Percentiles rank a stretch among this genome's conserved stretches.
These are phyloP conservation scores for Myxozyma neotropica DNA, from an alignment of 805 yeast species.

Conservation along the genomic window DNA sequence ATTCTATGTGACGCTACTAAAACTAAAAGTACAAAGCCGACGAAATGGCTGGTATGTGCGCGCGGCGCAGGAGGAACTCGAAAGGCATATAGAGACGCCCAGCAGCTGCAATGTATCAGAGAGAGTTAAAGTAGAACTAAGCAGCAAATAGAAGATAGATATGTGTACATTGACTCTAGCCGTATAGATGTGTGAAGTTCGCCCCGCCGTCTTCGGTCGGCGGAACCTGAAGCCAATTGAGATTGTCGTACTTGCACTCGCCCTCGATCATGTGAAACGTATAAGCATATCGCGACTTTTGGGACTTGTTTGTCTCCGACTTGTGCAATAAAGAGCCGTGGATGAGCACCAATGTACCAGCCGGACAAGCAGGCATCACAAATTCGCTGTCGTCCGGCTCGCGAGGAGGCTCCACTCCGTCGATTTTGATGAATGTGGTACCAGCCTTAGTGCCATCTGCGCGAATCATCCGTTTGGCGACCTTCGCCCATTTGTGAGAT, in stretches of 20 bases:
- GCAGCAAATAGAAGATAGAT: too few species aligned
- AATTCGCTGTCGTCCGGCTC: constrained; percentile 48
- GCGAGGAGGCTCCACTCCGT: constrained; percentile 39
- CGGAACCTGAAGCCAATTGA: constrained; percentile 81
- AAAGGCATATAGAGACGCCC: too few species aligned
- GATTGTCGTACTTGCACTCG: constrained; percentile 56
- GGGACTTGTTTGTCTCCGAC: constrained; percentile 61
- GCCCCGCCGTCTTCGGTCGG: constrained; percentile 57
- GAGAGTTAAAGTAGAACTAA: too few species aligned
- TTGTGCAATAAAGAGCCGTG: constrained; percentile 73
- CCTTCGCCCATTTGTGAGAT: constrained; percentile 60
- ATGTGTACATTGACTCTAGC: constrained; percentile 1
- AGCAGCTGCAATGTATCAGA: too few species aligned
- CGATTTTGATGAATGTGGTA: constrained; percentile 54
- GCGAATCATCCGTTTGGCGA: constrained; percentile 66
- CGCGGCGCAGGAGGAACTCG: too few species aligned
- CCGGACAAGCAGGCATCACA: constrained; percentile 60
- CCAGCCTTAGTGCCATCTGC: constrained; percentile 53
- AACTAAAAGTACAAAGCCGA: too few species aligned
- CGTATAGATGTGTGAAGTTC: constrained; percentile 55
- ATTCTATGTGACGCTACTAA: too few species aligned
- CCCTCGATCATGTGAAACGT: constrained; percentile 83
- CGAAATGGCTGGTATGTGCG: too few species aligned
- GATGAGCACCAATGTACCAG: constrained; percentile 71
- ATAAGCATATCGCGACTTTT: constrained; percentile 68